Conservation (phyloP, 1,284 basidiomycete genomes). For the Ustilago sp. region DNA sequence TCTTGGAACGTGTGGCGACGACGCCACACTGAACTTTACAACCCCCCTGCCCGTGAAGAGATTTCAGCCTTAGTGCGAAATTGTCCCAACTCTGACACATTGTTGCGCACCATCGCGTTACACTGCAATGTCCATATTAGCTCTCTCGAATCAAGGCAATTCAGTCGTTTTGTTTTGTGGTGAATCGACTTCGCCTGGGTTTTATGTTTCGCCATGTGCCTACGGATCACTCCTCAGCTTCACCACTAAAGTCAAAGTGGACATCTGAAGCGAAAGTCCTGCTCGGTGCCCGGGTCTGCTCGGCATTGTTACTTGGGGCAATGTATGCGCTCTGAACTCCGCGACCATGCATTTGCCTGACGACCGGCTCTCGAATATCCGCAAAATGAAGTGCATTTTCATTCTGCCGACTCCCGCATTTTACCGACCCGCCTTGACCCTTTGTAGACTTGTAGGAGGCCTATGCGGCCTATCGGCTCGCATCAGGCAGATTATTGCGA, state of each 20-base stretch:
- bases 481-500: too few species aligned
- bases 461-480: too few species aligned
- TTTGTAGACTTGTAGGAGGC: not conserved
- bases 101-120: too few species aligned
- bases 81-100: too few species aligned
- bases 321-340: not conserved
- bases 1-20: constrained; percentile 9
- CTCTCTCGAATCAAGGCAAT: not conserved
- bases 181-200: not conserved
- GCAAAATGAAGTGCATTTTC: not conserved
- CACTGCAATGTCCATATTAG: too few species aligned
- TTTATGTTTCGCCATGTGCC: too few species aligned
- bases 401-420: not conserved
- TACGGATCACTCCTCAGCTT: too few species aligned
- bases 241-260: too few species aligned
- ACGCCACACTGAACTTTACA: not conserved
- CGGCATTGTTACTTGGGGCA: not conserved
- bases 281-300: not conserved
- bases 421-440: not conserved
- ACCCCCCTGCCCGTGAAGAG: too few species aligned
- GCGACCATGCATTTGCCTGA: not conserved
- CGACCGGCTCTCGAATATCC: not conserved
- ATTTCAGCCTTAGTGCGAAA: too few species aligned
- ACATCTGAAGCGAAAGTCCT: too few species aligned
- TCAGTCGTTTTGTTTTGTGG: not conserved